Evolutionary conservation across 2,329 filamentous ascomycete species (phyloP).

Genomic region (Penicillium sp.): DNA sequence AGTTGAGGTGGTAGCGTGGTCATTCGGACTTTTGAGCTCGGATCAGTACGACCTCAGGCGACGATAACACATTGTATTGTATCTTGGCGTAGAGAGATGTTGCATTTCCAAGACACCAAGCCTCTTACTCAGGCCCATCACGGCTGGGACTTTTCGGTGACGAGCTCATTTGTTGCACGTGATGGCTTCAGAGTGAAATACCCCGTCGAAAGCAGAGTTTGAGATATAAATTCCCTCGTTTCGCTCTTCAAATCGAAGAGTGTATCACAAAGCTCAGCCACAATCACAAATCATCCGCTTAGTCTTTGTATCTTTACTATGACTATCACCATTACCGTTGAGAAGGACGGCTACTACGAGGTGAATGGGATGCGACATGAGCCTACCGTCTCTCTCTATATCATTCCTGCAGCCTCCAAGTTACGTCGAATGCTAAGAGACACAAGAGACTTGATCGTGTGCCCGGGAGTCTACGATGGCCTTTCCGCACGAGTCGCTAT

Average conservation of each 20-base stretch:
- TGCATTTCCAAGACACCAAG: slow-evolving; percentile 19
- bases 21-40: slow-evolving; percentile 4
- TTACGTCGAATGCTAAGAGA: slow-evolving; percentile 28
- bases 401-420: slow-evolving; percentile 29
- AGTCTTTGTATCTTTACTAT: slow-evolving; percentile 6
- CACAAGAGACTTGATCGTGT: slow-evolving; percentile 45
- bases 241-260: neutral
- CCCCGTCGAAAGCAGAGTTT: neutral
- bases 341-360: slow-evolving; percentile 33
- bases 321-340: slow-evolving; percentile 32
- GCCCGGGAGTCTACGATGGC: slow-evolving; percentile 65
- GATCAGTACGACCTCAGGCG: slow-evolving; percentile 17
- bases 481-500: slow-evolving; percentile 61
- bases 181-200: neutral
- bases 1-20: slow-evolving; percentile 7
- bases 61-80: slow-evolving; percentile 4
- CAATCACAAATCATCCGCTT: slow-evolving; percentile 29
- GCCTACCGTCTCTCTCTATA: slow-evolving; percentile 27
- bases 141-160: neutral
- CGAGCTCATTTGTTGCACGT: neutral
- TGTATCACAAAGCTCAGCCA: neutral
- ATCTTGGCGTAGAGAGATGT: slow-evolving; percentile 23
- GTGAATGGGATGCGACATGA: slow-evolving; percentile 29
- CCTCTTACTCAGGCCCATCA: neutral
- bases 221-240: neutral